Conservation (phyloP, 1,284 basidiomycete species). For the Xerocomus nothofagi region DNA sequence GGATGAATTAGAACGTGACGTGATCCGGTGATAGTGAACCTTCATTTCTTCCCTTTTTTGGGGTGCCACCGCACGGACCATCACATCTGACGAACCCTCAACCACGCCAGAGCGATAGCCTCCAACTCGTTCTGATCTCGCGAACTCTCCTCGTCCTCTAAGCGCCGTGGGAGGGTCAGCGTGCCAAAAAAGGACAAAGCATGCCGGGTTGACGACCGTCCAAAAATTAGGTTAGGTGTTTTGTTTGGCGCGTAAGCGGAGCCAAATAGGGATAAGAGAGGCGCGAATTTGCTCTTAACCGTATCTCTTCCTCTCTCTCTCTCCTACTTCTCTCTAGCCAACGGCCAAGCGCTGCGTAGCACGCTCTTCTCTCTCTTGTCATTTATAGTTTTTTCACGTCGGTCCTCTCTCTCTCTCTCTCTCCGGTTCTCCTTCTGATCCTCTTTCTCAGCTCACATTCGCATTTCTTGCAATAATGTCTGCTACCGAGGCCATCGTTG, state of each 20-base stretch:
- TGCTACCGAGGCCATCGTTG: slow-evolving; percentile 58
- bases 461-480: slow-evolving; percentile 74
- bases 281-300: slow-evolving; percentile 37
- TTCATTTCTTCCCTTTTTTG: slow-evolving; percentile 12
- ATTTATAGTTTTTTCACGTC: slow-evolving; percentile 48
- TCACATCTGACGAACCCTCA: background rate
- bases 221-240: slow-evolving; percentile 36
- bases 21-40: slow-evolving; percentile 32
- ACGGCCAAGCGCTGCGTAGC: slow-evolving; percentile 52
- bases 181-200: slow-evolving; percentile 1
- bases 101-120: background rate
- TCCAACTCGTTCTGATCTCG: background rate
- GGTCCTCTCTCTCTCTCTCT: slow-evolving; percentile 24
- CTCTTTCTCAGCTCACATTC: slow-evolving; percentile 45
- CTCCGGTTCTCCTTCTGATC: slow-evolving; percentile 16
- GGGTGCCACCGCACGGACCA: slow-evolving; percentile 38
- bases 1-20: slow-evolving; percentile 30
- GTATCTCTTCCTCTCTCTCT: slow-evolving; percentile 54
- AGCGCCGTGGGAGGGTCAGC: slow-evolving; percentile 3
- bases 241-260: slow-evolving; percentile 43
- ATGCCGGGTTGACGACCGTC: slow-evolving; percentile 9
- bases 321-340: slow-evolving; percentile 42
- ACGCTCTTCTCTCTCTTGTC: slow-evolving; percentile 52
- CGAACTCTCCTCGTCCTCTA: background rate
- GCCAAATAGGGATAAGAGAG: slow-evolving; percentile 55